phyloP scores from a whole-genome alignment of 176 grass and related monocot species.

The Coix lacrymajobi region DNA sequence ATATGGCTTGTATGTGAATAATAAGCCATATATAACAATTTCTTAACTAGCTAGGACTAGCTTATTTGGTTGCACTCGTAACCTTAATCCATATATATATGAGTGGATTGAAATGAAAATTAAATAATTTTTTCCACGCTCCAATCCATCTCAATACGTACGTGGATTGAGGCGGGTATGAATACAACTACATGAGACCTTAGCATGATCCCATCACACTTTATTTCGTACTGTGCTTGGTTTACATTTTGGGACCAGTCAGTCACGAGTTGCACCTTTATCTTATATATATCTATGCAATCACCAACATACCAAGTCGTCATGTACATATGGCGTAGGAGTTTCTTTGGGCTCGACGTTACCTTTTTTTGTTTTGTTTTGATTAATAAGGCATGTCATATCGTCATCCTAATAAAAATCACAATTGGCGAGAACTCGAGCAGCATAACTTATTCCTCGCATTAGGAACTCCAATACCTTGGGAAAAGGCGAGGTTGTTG shows the following conservation, averaged over 20 bases:
- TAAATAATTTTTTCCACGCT: no score
- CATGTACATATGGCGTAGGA: not conserved
- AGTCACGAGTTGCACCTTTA: not conserved
- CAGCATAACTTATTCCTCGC: not conserved
- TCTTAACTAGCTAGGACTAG: no score
- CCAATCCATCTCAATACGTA: no score
- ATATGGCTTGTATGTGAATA: no score
- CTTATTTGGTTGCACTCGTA: no score
- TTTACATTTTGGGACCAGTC: not conserved
- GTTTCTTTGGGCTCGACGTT: not conserved
- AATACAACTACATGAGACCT: no score
- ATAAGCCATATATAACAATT: no score
- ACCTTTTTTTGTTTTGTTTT: not conserved
- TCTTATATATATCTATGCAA: no score
- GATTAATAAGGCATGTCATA: not conserved
- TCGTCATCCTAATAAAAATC: not conserved
- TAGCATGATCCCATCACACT: not conserved
- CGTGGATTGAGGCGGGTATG: no score
- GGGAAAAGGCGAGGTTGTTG: not conserved
- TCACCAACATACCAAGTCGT: not conserved
- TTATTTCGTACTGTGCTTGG: not conserved
- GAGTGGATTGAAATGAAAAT: no score
- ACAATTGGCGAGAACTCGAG: not conserved
- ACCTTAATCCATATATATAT: no score
- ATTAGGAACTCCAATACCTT: not conserved